Conservation (phyloP, 2,329 filamentous ascomycete species). For the Beauveria scarabaeidicola region DNA sequence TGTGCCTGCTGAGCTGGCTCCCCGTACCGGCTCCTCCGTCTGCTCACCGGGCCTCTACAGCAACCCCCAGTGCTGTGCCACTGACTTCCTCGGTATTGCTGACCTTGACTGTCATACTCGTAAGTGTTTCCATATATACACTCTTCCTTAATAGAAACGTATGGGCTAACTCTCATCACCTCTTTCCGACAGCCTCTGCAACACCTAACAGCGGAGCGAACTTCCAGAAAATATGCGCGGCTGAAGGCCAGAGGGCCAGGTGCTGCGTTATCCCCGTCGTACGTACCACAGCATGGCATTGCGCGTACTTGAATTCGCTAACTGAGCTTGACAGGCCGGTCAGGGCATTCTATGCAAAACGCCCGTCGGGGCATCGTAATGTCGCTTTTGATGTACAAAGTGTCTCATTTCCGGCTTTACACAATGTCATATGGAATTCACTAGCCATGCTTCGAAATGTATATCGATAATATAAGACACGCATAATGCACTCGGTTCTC, state of each 20-base stretch:
- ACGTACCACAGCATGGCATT: neutral
- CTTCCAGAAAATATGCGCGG: slow-evolving; percentile 27
- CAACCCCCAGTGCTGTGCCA: slow-evolving; percentile 38
- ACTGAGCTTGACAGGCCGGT: neutral
- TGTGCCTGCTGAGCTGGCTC: neutral
- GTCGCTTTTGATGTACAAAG: no score
- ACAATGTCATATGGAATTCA: no score
- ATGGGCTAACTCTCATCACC: neutral
- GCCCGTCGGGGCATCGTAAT: no score
- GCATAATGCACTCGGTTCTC: neutral
- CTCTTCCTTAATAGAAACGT: no score
- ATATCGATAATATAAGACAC: neutral
- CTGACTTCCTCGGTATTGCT: slow-evolving; percentile 37
- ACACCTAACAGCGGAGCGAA: neutral
- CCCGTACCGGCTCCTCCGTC: neutral
- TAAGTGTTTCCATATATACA: neutral
- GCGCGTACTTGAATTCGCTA: neutral
- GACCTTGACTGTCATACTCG: slow-evolving; percentile 33
- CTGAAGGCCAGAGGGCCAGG: slow-evolving; percentile 38
- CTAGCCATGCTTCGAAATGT: neutral
- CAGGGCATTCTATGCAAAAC: neutral
- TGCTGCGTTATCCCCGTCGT: slow-evolving; percentile 43
- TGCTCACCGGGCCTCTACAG: slow-evolving; percentile 17
- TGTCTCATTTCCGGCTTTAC: no score
- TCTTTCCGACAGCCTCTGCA: neutral